A percentile compares a stretch with the other conserved stretches of the same genome.
Evolutionary conservation across 345 rosid species (phyloP).

Genomic region (Gossypium raimondii): DNA sequence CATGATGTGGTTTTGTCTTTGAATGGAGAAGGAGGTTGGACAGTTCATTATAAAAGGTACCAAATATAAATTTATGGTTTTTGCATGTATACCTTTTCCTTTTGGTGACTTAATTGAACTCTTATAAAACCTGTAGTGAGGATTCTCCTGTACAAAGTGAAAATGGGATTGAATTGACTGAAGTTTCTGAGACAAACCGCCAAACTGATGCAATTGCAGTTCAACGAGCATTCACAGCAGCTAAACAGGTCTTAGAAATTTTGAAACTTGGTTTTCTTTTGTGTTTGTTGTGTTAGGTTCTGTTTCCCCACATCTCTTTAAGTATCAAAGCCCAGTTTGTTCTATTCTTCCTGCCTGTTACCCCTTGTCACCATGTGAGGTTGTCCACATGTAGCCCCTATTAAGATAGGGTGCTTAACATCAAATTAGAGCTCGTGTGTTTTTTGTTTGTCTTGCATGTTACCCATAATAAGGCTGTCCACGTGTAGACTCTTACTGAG

Average conservation of each 20-base stretch:
- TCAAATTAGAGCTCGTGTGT: too few relatives aligned
- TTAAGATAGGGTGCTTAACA: too few relatives aligned
- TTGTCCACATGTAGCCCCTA: too few relatives aligned
- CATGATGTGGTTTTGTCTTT: constrained; percentile 92
- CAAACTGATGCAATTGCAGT: constrained; percentile 85
- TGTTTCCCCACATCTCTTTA: neutral
- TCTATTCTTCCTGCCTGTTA: too few relatives aligned
- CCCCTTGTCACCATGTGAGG: too few relatives aligned
- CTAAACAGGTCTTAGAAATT: constrained; percentile 46
- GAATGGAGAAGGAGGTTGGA: constrained; percentile 98
- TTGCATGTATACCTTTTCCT: neutral
- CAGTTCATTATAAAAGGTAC: constrained; percentile 78
- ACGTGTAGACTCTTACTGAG: too few relatives aligned
- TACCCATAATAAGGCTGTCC: too few relatives aligned
- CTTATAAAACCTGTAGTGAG: constrained; percentile 50
- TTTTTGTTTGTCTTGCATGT: too few relatives aligned
- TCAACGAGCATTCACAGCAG: constrained; percentile 76
- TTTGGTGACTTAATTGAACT: constrained; percentile 11
- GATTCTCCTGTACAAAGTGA: constrained; percentile 47
- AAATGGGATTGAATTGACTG: constrained; percentile 33
- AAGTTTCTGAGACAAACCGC: constrained; percentile 55
- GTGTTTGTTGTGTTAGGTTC: neutral
- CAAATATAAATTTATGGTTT: constrained; percentile 8
- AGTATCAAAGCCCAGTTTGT: too few relatives aligned
- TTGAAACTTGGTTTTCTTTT: neutral